These are phyloP conservation scores for Lichtheimia corymbifera DNA, from an alignment of 371 early-diverging fungal genomes.

Conservation along the genomic window DNA sequence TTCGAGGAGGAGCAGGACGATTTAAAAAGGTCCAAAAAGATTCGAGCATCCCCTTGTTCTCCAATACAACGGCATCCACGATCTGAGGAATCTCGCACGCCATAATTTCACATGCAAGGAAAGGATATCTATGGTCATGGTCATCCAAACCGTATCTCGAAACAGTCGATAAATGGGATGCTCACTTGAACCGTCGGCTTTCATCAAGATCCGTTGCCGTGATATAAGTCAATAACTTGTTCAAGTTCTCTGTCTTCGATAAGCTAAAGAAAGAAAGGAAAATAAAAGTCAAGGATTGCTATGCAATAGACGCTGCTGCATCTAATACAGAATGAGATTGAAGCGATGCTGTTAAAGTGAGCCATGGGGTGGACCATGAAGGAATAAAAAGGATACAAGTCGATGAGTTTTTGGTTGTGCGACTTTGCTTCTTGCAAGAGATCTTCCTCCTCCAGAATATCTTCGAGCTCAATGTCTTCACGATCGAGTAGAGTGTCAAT, in stretches of 20 bases:
- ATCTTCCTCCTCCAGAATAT: conserved; percentile 81
- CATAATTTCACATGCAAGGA: conserved; percentile 83
- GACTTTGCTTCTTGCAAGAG: conserved; percentile 86
- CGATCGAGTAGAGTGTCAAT: conserved; percentile 80
- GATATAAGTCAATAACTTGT: conserved; percentile 62
- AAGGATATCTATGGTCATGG: conserved; percentile 64
- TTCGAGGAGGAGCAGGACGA: conserved; percentile 55
- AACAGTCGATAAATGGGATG: conserved; percentile 5
- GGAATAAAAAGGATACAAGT: conserved; percentile 65
- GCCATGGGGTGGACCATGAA: not conserved
- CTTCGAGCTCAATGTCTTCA: conserved; percentile 74
- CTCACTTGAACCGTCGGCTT: conserved; percentile 27
- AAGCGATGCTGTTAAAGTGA: not conserved
- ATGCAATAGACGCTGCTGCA: not conserved
- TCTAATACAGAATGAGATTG: not conserved
- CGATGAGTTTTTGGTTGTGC: conserved; percentile 78
- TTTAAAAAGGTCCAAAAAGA: conserved; percentile 84
- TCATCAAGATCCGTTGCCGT: conserved; percentile 34
- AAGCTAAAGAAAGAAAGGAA: conserved; percentile 18
- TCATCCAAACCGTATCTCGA: too few relatives aligned
- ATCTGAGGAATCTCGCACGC: conserved; percentile 85
- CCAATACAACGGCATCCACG: conserved; percentile 68
- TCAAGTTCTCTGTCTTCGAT: conserved; percentile 25
- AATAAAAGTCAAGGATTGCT: conserved; percentile 9
- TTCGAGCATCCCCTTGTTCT: conserved; percentile 69